Evolutionary conservation across 257 asterid species (phyloP), one percentile per base, ranked within the genome.

Genomic region (Cordia subcordata): DNA sequence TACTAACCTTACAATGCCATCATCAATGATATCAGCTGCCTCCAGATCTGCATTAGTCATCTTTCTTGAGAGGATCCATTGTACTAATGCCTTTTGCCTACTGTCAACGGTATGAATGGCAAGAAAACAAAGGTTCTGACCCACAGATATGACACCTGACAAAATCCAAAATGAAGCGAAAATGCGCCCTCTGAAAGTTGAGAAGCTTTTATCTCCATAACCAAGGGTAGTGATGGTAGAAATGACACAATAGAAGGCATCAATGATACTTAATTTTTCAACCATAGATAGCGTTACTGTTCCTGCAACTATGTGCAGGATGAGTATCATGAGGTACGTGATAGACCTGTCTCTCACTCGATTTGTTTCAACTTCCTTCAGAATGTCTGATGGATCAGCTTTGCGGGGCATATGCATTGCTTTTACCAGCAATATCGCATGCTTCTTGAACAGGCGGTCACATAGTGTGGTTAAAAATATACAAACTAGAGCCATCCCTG

Each of bases 191-290:
- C 71, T 82, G 66, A 71, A 72, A 3, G 95, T 85, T 14, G 99
- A 79, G 78, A 93, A 93, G 77, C 94, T 89, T 57, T 80, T 79
- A 64, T 93, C 99, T 58, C 99, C 99, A 32, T 93, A 93, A 4
- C 97, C 99, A 57, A 93, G 78, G 13, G 97, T 93, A 18, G 99
- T 85, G 58, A 93, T 57, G 13, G 96, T 85, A 38, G 90, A 82
- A 75, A 92, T 85, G 49, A 85, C 94, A 6, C 96, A 89, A 38
- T 93, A 89, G 57, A 93, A 68, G 15, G 97, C 92, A 65, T 89
- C 99, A 4, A 93, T 53, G 20, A 74, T 8, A 18, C 68, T 75
- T 65, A 93, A 50, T 37, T 80, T 75, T 85, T 93, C 99, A 35
- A 86, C 71, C 51, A 53, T 75, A 32, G 49, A 62, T 39, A 89